phyloP scores from a whole-genome alignment of 2,329 filamentous ascomycete species.

The Penicillium aurantiogriseum region DNA sequence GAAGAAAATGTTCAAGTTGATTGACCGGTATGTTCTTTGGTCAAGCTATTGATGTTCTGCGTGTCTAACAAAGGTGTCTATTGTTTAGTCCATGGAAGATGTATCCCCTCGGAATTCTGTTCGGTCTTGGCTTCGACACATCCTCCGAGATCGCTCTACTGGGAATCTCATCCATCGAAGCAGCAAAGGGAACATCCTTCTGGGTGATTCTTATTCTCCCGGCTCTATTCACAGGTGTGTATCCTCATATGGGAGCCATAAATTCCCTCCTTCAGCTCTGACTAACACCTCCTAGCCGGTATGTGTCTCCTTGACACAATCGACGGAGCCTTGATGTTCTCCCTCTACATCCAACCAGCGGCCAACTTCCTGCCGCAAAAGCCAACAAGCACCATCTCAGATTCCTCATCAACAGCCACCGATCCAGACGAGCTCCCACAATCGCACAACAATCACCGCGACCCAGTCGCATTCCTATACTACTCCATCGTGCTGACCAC shows the following conservation, averaged over 20 bases:
- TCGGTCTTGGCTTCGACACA: conserved; percentile 92
- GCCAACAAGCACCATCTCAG: conserved; percentile 18
- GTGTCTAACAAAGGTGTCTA: not conserved
- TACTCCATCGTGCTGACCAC: conserved; percentile 86
- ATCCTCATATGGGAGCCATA: too few relatives aligned
- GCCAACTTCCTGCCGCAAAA: conserved; percentile 39
- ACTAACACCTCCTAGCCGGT: conserved; percentile 56
- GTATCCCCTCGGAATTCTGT: conserved; percentile 85
- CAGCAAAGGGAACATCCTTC: conserved; percentile 78
- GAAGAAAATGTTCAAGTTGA: conserved; percentile 71
- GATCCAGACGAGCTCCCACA: conserved; percentile 22
- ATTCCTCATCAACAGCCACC: conserved; percentile 14
- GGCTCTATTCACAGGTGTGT: conserved; percentile 74
- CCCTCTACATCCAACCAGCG: conserved; percentile 69
- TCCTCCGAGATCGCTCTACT: conserved; percentile 90
- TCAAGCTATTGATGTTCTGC: not conserved
- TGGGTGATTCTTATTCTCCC: conserved; percentile 96
- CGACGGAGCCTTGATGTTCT: conserved; percentile 93
- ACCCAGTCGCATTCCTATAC: conserved; percentile 86
- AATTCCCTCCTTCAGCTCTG: not conserved
- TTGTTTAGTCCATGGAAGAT: conserved; percentile 74
- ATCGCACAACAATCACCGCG: conserved; percentile 56
- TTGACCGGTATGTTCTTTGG: conserved; percentile 48
- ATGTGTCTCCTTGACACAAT: conserved; percentile 95
- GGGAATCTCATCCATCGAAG: conserved; percentile 85